phyloP scores from a whole-genome alignment of 2,329 filamentous ascomycete genomes.

The Xylariaceae sp. region DNA sequence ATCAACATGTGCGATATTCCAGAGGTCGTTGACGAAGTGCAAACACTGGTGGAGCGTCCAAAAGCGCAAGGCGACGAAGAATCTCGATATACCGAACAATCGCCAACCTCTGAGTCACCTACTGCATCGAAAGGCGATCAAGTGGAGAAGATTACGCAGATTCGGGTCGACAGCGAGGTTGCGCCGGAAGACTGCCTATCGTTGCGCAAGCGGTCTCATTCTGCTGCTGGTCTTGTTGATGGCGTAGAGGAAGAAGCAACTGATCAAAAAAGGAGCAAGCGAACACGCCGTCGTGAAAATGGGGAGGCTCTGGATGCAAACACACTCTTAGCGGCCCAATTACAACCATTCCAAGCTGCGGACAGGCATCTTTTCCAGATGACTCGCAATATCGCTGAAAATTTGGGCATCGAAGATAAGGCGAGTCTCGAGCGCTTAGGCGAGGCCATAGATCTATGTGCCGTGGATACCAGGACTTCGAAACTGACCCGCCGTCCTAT shows the following conservation, averaged over 20 bases:
- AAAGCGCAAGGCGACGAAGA: constrained; percentile 19
- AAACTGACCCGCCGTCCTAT: constrained; percentile 45
- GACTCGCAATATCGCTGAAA: constrained; percentile 51
- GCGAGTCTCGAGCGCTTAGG: constrained; percentile 41
- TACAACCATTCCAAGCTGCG: constrained; percentile 52
- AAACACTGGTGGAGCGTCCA: constrained; percentile 24
- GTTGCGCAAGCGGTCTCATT: constrained; percentile 58
- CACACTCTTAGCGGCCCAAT: constrained; percentile 47
- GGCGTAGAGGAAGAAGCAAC: constrained; percentile 51
- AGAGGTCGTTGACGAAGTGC: constrained; percentile 29
- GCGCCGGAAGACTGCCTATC: constrained; percentile 32
- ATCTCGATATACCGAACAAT: constrained; percentile 2
- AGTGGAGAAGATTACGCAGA: constrained; percentile 36
- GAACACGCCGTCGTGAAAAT: constrained; percentile 57
- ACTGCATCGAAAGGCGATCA: constrained; percentile 32
- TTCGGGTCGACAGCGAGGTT: constrained; percentile 28
- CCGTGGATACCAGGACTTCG: constrained; percentile 45
- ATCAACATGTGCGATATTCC: constrained; percentile 36
- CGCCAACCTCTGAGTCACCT: constrained; percentile 10
- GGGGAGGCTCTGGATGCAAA: constrained; percentile 48
- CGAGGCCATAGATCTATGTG: constrained; percentile 49
- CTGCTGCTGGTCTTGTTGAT: constrained; percentile 53
- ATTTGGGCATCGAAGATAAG: constrained; percentile 49
- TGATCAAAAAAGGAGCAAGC: constrained; percentile 59
- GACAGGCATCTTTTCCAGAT: constrained; percentile 53